Evolutionary conservation across 108 stramenopile genomes (phyloP).

Genomic region (Cylindrotheca closterium): DNA sequence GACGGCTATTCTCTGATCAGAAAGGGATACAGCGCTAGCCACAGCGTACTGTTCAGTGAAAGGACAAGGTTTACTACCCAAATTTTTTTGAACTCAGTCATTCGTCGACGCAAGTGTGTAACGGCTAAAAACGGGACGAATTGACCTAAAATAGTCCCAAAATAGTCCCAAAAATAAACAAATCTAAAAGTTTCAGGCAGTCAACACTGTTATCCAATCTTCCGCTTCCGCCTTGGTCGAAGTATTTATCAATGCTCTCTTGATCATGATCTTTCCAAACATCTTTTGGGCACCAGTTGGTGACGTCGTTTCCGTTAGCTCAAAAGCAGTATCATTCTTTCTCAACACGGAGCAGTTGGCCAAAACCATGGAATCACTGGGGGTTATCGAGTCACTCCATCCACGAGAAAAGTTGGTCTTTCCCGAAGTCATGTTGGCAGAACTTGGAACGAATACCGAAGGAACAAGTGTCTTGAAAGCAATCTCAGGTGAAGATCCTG

Average conservation of each 20-base stretch:
- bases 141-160: too few relatives aligned
- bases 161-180: too few relatives aligned
- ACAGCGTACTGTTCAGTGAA: background rate
- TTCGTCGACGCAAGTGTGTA: too few relatives aligned
- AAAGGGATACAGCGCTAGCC: background rate
- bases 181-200: too few relatives aligned
- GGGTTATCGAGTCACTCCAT: slow-evolving; percentile 70
- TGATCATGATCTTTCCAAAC: slow-evolving; percentile 46
- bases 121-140: too few relatives aligned
- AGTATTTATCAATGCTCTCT: slow-evolving; percentile 53
- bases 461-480: slow-evolving; percentile 74
- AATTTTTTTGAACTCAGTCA: too few relatives aligned
- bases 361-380: slow-evolving; percentile 65
- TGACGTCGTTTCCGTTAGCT: slow-evolving; percentile 53
- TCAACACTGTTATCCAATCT: slow-evolving; percentile 56
- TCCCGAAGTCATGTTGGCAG: slow-evolving; percentile 29
- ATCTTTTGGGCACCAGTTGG: slow-evolving; percentile 60
- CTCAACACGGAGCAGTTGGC: slow-evolving; percentile 51
- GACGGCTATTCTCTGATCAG: too few relatives aligned
- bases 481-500: slow-evolving; percentile 70
- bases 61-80: too few relatives aligned
- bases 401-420: slow-evolving; percentile 40
- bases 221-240: slow-evolving; percentile 54
- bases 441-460: slow-evolving; percentile 53
- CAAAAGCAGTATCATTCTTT: slow-evolving; percentile 47